phyloP scores from a whole-genome alignment of 2,329 filamentous ascomycete genomes.

The Fusarium guadeloupense region DNA sequence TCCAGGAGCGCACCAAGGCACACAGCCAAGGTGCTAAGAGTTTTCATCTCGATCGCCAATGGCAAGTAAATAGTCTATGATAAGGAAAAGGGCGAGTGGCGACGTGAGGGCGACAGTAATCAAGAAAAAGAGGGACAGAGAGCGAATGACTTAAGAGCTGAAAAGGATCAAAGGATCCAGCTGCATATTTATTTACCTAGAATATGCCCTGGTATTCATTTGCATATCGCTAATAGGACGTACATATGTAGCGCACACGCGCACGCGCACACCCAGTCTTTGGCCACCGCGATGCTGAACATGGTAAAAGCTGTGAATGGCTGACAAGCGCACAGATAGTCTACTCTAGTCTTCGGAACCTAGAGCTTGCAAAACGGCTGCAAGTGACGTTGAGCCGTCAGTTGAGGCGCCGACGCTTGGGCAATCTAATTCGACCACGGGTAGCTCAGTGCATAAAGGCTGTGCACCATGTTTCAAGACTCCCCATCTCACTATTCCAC shows the following conservation, averaged over 20 bases:
- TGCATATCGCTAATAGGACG: background rate
- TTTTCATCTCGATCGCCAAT: conserved; percentile 12
- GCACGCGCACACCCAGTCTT: background rate
- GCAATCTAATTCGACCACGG: background rate
- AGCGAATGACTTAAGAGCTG: conserved; percentile 4
- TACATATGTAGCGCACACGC: conserved; percentile 4
- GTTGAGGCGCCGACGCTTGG: conserved; percentile 17
- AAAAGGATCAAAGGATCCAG: background rate
- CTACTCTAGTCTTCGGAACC: background rate
- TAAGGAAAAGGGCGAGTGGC: background rate
- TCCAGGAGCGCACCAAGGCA: conserved; percentile 16
- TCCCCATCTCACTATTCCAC: background rate
- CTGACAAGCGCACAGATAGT: conserved; percentile 5
- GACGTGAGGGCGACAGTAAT: background rate
- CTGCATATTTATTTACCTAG: conserved; percentile 16
- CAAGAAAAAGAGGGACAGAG: conserved; percentile 2
- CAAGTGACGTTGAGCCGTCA: conserved; percentile 13
- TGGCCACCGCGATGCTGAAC: conserved; percentile 12
- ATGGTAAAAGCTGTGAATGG: conserved; percentile 3
- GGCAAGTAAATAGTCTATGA: background rate
- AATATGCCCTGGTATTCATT: background rate
- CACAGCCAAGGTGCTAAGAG: conserved; percentile 5
- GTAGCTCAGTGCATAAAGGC: background rate
- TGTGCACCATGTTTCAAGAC: conserved; percentile 16
- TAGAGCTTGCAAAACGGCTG: background rate